Evolutionary conservation across 2,329 filamentous ascomycete species (phyloP).

Genomic region (Paecilomyces niveus): DNA sequence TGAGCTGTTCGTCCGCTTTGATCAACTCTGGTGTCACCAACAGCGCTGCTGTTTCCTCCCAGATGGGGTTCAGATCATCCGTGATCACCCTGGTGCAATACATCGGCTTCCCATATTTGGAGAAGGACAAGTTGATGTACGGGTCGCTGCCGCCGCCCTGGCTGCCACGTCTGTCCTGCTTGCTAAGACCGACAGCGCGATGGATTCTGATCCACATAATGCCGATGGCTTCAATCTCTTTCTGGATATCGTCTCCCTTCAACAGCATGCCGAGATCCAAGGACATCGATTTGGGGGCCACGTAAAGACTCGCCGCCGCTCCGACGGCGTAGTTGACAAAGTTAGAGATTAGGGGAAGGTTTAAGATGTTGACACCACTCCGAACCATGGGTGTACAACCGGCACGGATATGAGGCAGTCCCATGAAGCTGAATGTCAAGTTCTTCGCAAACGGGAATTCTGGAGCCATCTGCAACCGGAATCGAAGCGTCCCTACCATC

Average conservation of each 20-base stretch:
- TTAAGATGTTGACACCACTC: slow-evolving; percentile 81
- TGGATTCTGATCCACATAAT: slow-evolving; percentile 91
- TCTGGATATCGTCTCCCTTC: slow-evolving; percentile 83
- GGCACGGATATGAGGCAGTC: slow-evolving; percentile 79
- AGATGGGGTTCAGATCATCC: slow-evolving; percentile 87
- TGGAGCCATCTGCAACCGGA: slow-evolving; percentile 78
- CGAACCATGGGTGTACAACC: slow-evolving; percentile 91
- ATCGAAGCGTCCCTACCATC: slow-evolving; percentile 77
- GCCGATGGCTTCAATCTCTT: slow-evolving; percentile 75
- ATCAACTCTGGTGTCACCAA: slow-evolving; percentile 84
- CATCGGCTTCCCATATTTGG: slow-evolving; percentile 95
- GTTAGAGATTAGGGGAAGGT: slow-evolving; percentile 85
- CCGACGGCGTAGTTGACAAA: slow-evolving; percentile 95
- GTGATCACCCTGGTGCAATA: slow-evolving; percentile 96
- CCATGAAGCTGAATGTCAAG: slow-evolving; percentile 90
- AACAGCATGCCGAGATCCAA: slow-evolving; percentile 86
- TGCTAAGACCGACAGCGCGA: slow-evolving; percentile 78
- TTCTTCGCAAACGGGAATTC: slow-evolving; percentile 90
- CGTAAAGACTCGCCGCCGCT: slow-evolving; percentile 80
- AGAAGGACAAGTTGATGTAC: slow-evolving; percentile 91
- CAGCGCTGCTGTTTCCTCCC: slow-evolving; percentile 79
- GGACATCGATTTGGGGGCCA: slow-evolving; percentile 89
- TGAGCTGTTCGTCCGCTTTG: slow-evolving; percentile 87
- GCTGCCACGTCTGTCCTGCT: slow-evolving; percentile 78
- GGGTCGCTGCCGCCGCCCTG: slow-evolving; percentile 85